Evolutionary conservation across 495 filamentous ascomycete species (phyloP).

Genomic region (Aspergillus sparsus): DNA sequence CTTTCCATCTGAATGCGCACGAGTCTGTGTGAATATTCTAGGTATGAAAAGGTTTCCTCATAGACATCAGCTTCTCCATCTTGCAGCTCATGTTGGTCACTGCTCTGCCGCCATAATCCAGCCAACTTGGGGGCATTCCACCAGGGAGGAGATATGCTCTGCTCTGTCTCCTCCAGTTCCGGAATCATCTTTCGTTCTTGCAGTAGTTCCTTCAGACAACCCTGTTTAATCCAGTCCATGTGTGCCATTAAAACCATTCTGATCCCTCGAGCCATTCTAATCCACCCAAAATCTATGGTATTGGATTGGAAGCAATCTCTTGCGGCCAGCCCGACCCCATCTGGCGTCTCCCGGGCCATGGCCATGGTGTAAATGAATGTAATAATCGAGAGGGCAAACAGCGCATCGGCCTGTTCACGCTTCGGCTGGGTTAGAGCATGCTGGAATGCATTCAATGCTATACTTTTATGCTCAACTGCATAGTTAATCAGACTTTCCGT

Average conservation of each 20-base stretch:
- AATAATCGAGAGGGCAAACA: not conserved
- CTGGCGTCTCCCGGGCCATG: not conserved
- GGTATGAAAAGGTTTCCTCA: not conserved
- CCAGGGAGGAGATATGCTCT: not conserved
- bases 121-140: not conserved
- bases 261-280: constrained; percentile 1
- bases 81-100: not conserved
- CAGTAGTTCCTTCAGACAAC: not conserved
- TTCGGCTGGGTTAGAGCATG: not conserved
- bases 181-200: not conserved
- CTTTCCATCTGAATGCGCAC: not conserved
- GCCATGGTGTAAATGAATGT: not conserved
- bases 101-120: not conserved
- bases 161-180: not conserved
- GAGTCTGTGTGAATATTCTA: not conserved
- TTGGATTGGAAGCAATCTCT: not conserved
- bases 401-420: not conserved
- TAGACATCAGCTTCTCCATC: not conserved
- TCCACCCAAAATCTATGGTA: not conserved
- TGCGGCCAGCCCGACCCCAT: not conserved
- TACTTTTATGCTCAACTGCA: not conserved
- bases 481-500: not conserved
- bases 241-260: not conserved
- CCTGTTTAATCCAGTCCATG: constrained; percentile 3
- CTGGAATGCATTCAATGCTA: not conserved